Evolutionary conservation across 345 rosid genomes (phyloP).

Genomic region (Hevea brasiliensis): DNA sequence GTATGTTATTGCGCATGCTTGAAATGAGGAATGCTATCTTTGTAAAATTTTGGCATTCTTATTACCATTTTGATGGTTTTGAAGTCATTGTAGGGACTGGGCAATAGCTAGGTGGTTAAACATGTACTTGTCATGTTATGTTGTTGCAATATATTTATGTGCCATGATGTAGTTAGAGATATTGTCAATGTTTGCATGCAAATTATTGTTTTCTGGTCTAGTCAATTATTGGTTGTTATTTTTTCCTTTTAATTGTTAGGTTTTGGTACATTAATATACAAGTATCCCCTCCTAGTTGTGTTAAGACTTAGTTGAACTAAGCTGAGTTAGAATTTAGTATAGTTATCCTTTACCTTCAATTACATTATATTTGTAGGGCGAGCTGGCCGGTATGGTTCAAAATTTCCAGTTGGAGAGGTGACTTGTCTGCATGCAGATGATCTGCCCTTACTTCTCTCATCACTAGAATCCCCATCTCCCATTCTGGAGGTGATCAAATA

Average conservation of each 20-base stretch:
- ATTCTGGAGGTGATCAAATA: conserved; percentile 52
- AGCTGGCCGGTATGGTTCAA: conserved; percentile 89
- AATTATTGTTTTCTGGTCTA: not conserved
- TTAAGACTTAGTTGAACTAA: too few species aligned
- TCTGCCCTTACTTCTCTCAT: conserved; percentile 73
- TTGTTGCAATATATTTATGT: not conserved
- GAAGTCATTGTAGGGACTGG: too few species aligned
- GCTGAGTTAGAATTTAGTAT: not conserved
- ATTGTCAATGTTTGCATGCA: not conserved
- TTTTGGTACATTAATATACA: not conserved
- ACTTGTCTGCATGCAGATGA: conserved; percentile 68
- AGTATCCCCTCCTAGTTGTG: not conserved
- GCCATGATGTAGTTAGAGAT: not conserved
- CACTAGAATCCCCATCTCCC: conserved; percentile 70
- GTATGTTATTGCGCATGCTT: conserved; percentile 29
- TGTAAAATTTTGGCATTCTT: not conserved
- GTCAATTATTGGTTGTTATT: not conserved
- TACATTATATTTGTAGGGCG: conserved; percentile 49
- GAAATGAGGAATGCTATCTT: not conserved
- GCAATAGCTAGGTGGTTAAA: not conserved
- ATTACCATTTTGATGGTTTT: not conserved
- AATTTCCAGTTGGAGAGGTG: conserved; percentile 87
- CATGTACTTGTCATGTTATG: not conserved
- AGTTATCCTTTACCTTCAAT: not conserved
- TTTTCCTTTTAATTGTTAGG: not conserved